phyloP scores from a whole-genome alignment of 208 protist species.

The Leishmania braziliensis region DNA sequence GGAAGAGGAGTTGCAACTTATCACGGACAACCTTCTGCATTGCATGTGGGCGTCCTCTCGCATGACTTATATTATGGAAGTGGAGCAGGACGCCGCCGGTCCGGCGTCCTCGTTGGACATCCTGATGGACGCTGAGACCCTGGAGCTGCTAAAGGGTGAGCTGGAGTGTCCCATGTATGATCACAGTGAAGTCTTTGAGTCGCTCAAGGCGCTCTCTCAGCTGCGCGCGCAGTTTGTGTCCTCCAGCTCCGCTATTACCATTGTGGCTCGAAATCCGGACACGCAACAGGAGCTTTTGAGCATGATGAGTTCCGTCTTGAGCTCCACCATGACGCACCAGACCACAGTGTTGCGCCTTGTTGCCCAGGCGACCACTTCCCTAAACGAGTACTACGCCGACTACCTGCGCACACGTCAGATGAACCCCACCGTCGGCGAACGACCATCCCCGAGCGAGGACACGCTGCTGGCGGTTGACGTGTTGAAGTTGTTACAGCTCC shows the following conservation, averaged over 20 bases:
- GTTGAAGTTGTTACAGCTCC: slow-evolving; percentile 14
- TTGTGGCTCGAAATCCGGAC: slow-evolving; percentile 14
- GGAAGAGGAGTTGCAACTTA: slow-evolving; percentile 34
- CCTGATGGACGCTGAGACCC: slow-evolving; percentile 25
- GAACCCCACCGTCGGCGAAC: slow-evolving; percentile 1
- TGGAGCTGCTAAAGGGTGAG: slow-evolving; percentile 16
- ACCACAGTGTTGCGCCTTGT: slow-evolving; percentile 8
- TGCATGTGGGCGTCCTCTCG: slow-evolving; percentile 4
- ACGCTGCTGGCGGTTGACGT: slow-evolving; percentile 25
- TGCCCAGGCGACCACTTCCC: background rate
- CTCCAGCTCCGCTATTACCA: background rate
- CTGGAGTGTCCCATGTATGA: slow-evolving; percentile 20
- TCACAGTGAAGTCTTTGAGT: slow-evolving; percentile 12
- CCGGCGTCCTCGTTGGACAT: slow-evolving; percentile 28
- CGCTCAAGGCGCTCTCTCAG: slow-evolving; percentile 17
- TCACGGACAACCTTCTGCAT: slow-evolving; percentile 26
- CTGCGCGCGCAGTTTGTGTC: slow-evolving; percentile 18
- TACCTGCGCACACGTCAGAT: slow-evolving; percentile 28
- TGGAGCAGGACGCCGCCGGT: slow-evolving; percentile 22
- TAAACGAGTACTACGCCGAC: slow-evolving; percentile 5
- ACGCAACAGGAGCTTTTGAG: slow-evolving; percentile 31
- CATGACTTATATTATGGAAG: slow-evolving; percentile 26
- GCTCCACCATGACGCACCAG: slow-evolving; percentile 31
- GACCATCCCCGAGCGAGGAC: slow-evolving; percentile 7
- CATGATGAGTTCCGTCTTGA: slow-evolving; percentile 33